Percentiles rank a stretch among this genome's conserved stretches.
Conservation (phyloP, 495 filamentous ascomycete species). For the Pseudoneurospora amorphoporcata region DNA sequence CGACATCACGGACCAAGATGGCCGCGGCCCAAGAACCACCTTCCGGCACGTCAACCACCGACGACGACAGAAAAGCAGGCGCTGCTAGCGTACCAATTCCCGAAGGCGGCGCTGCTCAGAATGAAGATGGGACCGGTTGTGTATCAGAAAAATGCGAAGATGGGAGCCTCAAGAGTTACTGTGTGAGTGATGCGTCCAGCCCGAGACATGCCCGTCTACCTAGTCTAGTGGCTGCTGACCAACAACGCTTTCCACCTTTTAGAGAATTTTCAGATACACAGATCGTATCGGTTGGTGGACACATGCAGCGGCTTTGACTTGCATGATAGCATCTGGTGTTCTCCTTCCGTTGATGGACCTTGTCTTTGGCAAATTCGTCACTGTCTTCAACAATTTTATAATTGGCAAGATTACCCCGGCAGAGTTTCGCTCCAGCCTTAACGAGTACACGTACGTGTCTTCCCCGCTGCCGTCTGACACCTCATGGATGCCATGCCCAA, state of each 20-base stretch:
- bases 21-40: neutral
- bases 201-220: neutral
- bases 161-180: neutral
- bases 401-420: constrained; percentile 1
- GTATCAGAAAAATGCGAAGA: neutral
- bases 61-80: neutral
- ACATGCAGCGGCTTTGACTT: constrained; percentile 5
- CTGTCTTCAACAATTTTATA: constrained; percentile 18
- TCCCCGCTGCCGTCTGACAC: neutral
- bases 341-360: constrained; percentile 28
- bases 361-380: constrained; percentile 23
- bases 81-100: neutral
- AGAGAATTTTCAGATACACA: constrained; percentile 13
- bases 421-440: constrained; percentile 8
- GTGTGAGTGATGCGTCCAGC: neutral
- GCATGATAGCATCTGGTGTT: constrained; percentile 20
- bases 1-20: neutral
- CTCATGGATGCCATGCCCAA: neutral
- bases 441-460: constrained; percentile 7
- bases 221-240: neutral
- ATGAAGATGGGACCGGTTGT: neutral
- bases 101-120: neutral
- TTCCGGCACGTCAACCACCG: neutral
- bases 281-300: constrained; percentile 7
- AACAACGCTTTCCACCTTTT: neutral